Base-by-base conservation (phyloP, 2,329 filamentous ascomycete genomes). In the Chrysoporthe puriensis region DNA sequence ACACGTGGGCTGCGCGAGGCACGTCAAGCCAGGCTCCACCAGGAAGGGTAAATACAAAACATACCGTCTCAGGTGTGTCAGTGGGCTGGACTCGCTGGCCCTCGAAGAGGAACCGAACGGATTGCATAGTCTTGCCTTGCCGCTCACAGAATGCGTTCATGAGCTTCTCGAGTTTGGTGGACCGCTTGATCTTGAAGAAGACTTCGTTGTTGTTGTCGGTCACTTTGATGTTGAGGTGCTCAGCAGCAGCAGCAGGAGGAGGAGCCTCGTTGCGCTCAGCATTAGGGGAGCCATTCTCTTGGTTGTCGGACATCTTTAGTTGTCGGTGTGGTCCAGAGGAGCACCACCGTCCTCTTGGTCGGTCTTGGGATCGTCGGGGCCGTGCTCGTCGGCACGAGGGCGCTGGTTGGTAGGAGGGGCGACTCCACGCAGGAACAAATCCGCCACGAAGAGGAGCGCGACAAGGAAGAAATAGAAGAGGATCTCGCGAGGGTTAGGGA, bases 191-290 rank as follows among this genome's bases (percentile, higher is more conserved):
- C 86, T 99, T 99, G 86, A 99, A 99, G 81, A 98, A 99, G 75
- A 99, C 95, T 79, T 99, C 96, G 79, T 99, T 99, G 84, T 97
- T 97, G 83, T 97, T 97, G 75, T 99, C 96, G 0, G 96, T 98
- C 16, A 99, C 96, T 80, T 99, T 99, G 83, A 99, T 98, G 83
- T 99, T 99, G 5, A 99, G 85, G 80, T 99, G 96, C 82, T 98
- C 95, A 42, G 83, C 83, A 66, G 84, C 82, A 63, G 81, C 76
- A 42, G 81, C 6, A 11, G 48, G 48, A 26, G 48, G 9, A 26
- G 50, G 79, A 36, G 79, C 79, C 64, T 82, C 77, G 62, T 73
- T 75, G 65, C 79, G 78, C 70, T 78, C 78, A 54, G 78, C 79
- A 64, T 76, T 75, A 66, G 83, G 82, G 73, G 80, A 80, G 72